Conservation (phyloP, 2,329 filamentous ascomycete genomes). For the Hypoxylon sp. region DNA sequence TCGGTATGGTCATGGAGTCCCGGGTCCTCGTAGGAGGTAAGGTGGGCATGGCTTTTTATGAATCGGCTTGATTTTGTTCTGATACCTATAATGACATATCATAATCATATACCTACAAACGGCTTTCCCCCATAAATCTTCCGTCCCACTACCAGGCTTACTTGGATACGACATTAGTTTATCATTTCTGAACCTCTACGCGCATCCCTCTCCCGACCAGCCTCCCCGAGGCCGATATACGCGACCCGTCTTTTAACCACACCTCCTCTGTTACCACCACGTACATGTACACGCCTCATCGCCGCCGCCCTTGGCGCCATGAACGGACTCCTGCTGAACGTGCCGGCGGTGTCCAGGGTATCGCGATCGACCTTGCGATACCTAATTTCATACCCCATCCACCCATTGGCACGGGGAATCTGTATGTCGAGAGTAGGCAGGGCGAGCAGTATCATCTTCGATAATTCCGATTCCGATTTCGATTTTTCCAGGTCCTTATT, state of each 20-base stretch:
- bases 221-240: background rate
- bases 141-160: background rate
- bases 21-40: background rate
- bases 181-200: background rate
- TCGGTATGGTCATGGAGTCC: too few species aligned
- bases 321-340: constrained; percentile 35
- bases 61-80: background rate
- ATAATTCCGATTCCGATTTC: constrained; percentile 27
- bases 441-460: constrained; percentile 59
- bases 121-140: background rate
- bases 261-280: background rate
- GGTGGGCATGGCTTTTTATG: background rate
- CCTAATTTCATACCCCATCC: constrained; percentile 62
- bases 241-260: background rate
- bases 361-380: constrained; percentile 63
- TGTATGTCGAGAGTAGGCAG: constrained; percentile 65
- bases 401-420: constrained; percentile 60
- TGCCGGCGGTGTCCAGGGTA: constrained; percentile 50
- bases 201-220: background rate
- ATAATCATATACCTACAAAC: constrained; percentile 3
- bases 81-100: background rate
- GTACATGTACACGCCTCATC: background rate
- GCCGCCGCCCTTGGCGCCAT: background rate
- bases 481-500: constrained; percentile 19
- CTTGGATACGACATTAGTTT: background rate